Evolutionary conservation across 1,139 yeast species (phyloP).

Genomic region (Lodderomyces parapsilosis): DNA sequence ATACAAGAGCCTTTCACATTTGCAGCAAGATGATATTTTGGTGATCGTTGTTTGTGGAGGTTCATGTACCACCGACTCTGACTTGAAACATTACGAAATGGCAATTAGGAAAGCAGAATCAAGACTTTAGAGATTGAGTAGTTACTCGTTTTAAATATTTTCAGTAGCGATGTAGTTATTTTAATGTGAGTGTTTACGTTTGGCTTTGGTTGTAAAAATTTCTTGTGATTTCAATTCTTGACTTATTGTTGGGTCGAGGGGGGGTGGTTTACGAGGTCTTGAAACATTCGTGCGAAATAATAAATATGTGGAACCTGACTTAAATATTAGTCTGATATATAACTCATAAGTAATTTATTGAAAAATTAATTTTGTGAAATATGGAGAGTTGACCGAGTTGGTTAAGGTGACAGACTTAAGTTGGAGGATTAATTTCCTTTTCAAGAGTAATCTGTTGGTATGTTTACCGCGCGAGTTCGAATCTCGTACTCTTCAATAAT

Average conservation of each 20-base stretch:
- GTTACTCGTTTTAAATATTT: background rate
- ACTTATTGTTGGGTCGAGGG: no score
- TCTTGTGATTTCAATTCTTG: no score
- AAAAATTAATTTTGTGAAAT: background rate
- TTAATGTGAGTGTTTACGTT: no score
- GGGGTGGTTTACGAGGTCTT: no score
- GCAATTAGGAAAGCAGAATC: conserved; percentile 14
- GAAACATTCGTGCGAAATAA: background rate
- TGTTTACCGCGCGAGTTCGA: conserved; percentile 15
- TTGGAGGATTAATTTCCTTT: conserved; percentile 1
- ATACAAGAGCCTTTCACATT: conserved; percentile 26
- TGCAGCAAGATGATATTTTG: conserved; percentile 47
- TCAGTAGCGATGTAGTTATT: no score
- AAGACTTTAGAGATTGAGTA: conserved; percentile 11
- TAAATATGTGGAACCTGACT: background rate
- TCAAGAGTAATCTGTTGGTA: conserved; percentile 11
- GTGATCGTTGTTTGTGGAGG: conserved; percentile 70
- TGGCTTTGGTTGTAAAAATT: no score
- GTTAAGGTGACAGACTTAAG: conserved; percentile 15
- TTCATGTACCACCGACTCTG: conserved; percentile 34
- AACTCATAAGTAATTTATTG: background rate
- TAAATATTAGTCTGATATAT: background rate
- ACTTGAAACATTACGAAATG: conserved; percentile 15
- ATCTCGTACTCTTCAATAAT: conserved; percentile 13
- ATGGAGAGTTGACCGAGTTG: conserved; percentile 15